These are phyloP conservation scores for Collybia sordida DNA, from an alignment of 768 basidiomycete genomes.

Conservation along the genomic window DNA sequence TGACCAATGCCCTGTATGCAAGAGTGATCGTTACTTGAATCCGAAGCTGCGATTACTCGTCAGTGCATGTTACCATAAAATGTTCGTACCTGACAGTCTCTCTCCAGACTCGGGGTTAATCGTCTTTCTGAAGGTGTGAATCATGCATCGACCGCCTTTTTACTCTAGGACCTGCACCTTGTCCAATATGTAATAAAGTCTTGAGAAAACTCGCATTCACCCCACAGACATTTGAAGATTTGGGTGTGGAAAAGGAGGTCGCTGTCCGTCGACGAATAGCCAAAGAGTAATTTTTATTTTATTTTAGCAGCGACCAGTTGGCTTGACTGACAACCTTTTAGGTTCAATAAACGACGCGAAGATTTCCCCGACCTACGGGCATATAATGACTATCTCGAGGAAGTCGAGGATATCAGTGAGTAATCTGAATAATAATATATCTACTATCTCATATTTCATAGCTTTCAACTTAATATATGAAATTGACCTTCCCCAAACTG, in stretches of 20 bases:
- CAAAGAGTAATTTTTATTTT: constrained; percentile 65
- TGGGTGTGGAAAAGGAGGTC: constrained; percentile 93
- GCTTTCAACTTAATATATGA: constrained; percentile 96
- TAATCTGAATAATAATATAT: constrained; percentile 6
- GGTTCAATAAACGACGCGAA: constrained; percentile 92
- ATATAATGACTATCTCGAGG: constrained; percentile 96
- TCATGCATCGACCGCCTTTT: constrained; percentile 97
- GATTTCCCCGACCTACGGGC: constrained; percentile 79
- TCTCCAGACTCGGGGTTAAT: neutral
- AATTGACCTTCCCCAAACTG: constrained; percentile 76
- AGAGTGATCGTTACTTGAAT: constrained; percentile 93
- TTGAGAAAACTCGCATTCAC: constrained; percentile 93
- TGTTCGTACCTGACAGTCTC: constrained; percentile 48
- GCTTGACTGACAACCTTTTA: constrained; percentile 26
- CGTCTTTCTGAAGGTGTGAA: constrained; percentile 73
- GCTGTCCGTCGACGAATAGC: constrained; percentile 83
- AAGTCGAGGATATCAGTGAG: constrained; percentile 84
- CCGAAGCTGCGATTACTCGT: constrained; percentile 92
- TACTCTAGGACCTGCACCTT: constrained; percentile 93
- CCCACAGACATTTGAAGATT: constrained; percentile 92
- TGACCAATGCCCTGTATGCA: constrained; percentile 97
- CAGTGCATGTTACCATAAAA: constrained; percentile 98
- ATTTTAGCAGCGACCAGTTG: neutral
- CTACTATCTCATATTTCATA: constrained; percentile 25
- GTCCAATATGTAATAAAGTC: constrained; percentile 88